Evolutionary conservation across 768 basidiomycete species (phyloP).

Genomic region (Trametes punicea): DNA sequence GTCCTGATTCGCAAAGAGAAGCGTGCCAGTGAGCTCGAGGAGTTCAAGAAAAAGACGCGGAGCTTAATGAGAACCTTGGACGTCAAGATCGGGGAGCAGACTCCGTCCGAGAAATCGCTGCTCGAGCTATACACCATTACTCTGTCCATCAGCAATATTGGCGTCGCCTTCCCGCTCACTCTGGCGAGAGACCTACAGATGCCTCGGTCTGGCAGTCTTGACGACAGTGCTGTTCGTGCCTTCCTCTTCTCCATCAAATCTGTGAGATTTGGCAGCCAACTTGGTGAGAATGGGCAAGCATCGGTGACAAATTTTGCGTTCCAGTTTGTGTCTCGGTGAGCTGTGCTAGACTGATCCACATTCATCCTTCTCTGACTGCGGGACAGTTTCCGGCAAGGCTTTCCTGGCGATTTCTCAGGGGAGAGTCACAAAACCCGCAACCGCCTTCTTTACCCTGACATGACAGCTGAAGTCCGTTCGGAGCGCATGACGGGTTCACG

Average conservation of each 20-base stretch:
- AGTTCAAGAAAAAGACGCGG: constrained; percentile 80
- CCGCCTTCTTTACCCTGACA: constrained; percentile 73
- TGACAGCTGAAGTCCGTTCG: constrained; percentile 71
- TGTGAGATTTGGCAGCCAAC: constrained; percentile 67
- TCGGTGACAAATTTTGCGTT: constrained; percentile 71
- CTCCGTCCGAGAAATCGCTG: constrained; percentile 42
- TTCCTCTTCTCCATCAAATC: constrained; percentile 83
- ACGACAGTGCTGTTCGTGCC: constrained; percentile 58
- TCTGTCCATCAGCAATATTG: constrained; percentile 62
- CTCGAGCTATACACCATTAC: constrained; percentile 52
- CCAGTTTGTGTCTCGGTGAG: constrained; percentile 80
- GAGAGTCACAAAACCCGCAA: constrained; percentile 68
- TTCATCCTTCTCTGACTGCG: neutral
- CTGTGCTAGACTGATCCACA: neutral
- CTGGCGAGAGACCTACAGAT: constrained; percentile 56
- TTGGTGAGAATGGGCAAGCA: constrained; percentile 77
- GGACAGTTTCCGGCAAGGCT: constrained; percentile 73
- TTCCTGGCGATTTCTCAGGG: constrained; percentile 65
- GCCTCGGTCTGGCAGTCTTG: constrained; percentile 37
- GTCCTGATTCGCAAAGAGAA: constrained; percentile 69
- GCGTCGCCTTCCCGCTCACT: constrained; percentile 86
- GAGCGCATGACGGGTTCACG: constrained; percentile 46
- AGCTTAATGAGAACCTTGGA: constrained; percentile 75
- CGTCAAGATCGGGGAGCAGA: constrained; percentile 45
- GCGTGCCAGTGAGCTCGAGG: constrained; percentile 71